These are phyloP conservation scores for Papiliotrema nemorosa DNA, from an alignment of 1,284 basidiomycete species.

Conservation along the genomic window DNA sequence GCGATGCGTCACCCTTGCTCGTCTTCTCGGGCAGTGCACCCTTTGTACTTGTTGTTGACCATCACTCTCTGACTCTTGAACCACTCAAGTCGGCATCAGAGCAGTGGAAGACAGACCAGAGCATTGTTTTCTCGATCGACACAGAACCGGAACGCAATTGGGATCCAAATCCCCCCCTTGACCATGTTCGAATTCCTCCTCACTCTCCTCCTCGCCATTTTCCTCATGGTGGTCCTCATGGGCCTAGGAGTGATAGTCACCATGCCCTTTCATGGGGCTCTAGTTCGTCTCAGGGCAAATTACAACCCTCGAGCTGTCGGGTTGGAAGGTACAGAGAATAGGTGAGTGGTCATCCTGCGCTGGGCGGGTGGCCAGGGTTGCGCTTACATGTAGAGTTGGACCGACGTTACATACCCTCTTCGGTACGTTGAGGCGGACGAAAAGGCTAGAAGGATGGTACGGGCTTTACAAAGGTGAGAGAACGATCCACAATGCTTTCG, in stretches of 20 bases:
- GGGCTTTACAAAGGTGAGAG: conserved; percentile 81
- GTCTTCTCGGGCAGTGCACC: background rate
- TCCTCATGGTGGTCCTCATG: conserved; percentile 43
- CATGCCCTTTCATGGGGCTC: conserved; percentile 48
- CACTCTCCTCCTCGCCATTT: conserved; percentile 38
- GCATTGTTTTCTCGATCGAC: too few relatives aligned
- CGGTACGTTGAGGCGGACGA: conserved; percentile 67
- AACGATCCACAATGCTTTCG: background rate
- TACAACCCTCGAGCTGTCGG: conserved; percentile 62
- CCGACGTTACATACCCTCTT: conserved; percentile 45
- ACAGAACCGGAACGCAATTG: too few relatives aligned
- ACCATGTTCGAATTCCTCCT: conserved; percentile 40
- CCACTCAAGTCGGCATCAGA: background rate
- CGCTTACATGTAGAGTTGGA: conserved; percentile 39
- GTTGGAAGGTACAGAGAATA: conserved; percentile 56
- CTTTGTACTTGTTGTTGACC: background rate
- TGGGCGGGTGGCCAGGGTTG: background rate
- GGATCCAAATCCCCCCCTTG: too few relatives aligned
- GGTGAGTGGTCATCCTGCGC: conserved; percentile 18
- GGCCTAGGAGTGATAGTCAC: conserved; percentile 39
- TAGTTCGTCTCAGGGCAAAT: conserved; percentile 50
- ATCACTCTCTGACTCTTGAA: background rate
- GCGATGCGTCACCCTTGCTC: background rate
- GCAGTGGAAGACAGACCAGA: background rate
- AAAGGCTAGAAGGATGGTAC: conserved; percentile 71